A percentile compares a stretch with the other conserved stretches of the same genome.
Conservation (phyloP, 306 rosid species). For the Abrus pulchellus region DNA sequence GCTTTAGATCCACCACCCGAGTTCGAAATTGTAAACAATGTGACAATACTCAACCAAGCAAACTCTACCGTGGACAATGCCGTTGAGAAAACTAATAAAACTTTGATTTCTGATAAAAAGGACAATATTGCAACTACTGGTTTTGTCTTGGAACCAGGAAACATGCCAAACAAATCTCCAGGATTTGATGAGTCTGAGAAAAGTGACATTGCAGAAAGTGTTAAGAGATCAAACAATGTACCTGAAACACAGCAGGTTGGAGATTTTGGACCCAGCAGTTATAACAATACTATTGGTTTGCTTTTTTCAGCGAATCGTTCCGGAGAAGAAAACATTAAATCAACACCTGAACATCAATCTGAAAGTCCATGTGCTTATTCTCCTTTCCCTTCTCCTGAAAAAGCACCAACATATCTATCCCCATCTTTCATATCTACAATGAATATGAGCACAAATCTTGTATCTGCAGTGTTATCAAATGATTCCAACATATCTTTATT, state of each 20-base stretch:
- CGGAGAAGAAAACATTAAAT: constrained; percentile 42
- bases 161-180: constrained; percentile 41
- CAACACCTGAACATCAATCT: constrained; percentile 30
- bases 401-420: constrained; percentile 44
- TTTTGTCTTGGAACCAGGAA: constrained; percentile 45
- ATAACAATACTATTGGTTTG: constrained; percentile 31
- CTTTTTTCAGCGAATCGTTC: constrained; percentile 43
- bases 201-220: constrained; percentile 26
- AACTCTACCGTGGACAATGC: constrained; percentile 29
- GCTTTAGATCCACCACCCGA: constrained; percentile 41
- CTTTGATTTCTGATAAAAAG: constrained; percentile 34
- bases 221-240: constrained; percentile 34
- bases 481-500: constrained; percentile 44
- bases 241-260: constrained; percentile 13
- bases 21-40: constrained; percentile 39
- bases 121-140: constrained; percentile 30
- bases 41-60: constrained; percentile 39
- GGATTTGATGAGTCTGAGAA: constrained; percentile 50
- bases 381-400: constrained; percentile 48
- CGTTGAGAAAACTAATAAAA: constrained; percentile 48
- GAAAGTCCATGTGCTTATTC: constrained; percentile 39
- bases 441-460: constrained; percentile 42
- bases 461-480: constrained; percentile 37
- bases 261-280: constrained; percentile 34
- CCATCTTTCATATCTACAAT: constrained; percentile 15